Base-by-base conservation (phyloP, 352 stramenopile genomes). In the Peronospora destructor region DNA sequence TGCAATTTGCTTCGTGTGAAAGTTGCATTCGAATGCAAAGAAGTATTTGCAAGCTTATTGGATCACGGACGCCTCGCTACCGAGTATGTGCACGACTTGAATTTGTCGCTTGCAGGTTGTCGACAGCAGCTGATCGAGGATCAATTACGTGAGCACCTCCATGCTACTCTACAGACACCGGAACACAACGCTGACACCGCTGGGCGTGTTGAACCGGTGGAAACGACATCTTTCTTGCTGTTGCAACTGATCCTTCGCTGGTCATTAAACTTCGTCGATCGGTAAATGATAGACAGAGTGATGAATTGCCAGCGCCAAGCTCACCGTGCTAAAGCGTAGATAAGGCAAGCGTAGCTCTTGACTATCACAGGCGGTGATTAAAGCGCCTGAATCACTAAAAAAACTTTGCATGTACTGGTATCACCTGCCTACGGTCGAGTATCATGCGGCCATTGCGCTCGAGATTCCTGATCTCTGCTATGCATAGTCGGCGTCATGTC, bases 1-100 rank as follows among this genome's bases (percentile, higher is more conserved):
- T 87, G 76, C 45, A 59, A 84, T 42, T 85, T 72, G 33, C 45
- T 84, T n/a, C 64, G 67, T 0, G 9, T 40, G 0, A 59, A 71
- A 9, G 65, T 80, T 23, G 14, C 28, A 3, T 76, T 85, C 44
- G 42, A 47, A 8, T 87, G 76, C 46, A 41, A 61, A 17, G 61
- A 79, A 10, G n/a, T n/a, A n/a, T 83, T 81, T 32, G 46, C 45
- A 1, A 37, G 57, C 6, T 71, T 85, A 16, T 49, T 84, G 29
- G 29, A 44, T 9, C 85, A 68, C 53, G 61, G 61, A 32, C 53
- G 50, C 6, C 56, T 61, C 14, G 58, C 76, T 2, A 62, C 61
- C 4, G 45, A 58, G 9, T 87, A 87, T 52, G 49, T 47, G 7
- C 71, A 82, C 45, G 72, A 85, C 37, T 3, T 50, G 0, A 49